These are phyloP conservation scores for Nannizzia gypsea DNA, from an alignment of 2,329 filamentous ascomycete genomes.

Conservation along the genomic window DNA sequence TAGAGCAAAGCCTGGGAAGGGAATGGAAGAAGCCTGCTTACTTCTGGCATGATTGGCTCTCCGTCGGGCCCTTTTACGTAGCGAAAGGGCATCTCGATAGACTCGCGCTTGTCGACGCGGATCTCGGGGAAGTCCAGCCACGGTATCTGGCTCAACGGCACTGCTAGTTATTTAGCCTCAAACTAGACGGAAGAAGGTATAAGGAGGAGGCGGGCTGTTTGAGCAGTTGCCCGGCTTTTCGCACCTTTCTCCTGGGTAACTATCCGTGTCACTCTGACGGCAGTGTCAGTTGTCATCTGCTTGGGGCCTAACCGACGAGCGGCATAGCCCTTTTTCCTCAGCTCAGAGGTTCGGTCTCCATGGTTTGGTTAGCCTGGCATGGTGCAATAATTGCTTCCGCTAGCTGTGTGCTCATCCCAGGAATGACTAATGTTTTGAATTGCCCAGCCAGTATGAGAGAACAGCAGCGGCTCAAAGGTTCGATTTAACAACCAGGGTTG, in stretches of 20 bases:
- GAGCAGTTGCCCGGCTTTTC: conserved; percentile 17
- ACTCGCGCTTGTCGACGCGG: conserved; percentile 80
- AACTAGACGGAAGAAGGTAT: conserved; percentile 6
- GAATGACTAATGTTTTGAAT: conserved; percentile 1
- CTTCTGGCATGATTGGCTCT: conserved; percentile 81
- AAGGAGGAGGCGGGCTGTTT: not conserved
- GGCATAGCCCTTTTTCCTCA: conserved; percentile 84
- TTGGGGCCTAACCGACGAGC: conserved; percentile 78
- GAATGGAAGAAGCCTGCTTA: conserved; percentile 35
- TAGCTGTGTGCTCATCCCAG: too few species aligned
- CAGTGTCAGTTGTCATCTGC: conserved; percentile 98
- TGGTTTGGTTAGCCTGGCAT: not conserved
- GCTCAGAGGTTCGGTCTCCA: conserved; percentile 82
- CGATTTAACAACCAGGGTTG: too few species aligned
- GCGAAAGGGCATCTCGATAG: conserved; percentile 94
- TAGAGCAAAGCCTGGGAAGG: conserved; percentile 3
- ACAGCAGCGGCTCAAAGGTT: not conserved
- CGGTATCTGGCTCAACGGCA: conserved; percentile 62
- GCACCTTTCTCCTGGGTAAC: conserved; percentile 73
- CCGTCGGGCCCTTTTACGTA: conserved; percentile 70
- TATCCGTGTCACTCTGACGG: conserved; percentile 82
- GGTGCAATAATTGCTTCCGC: too few species aligned
- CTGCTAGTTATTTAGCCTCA: conserved; percentile 35
- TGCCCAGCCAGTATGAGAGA: not conserved
- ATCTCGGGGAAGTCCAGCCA: conserved; percentile 86